Evolutionary conservation across 805 yeast genomes (phyloP), one percentile per base, ranked within the genome.

Genomic region (Kuraishia hungarica): DNA sequence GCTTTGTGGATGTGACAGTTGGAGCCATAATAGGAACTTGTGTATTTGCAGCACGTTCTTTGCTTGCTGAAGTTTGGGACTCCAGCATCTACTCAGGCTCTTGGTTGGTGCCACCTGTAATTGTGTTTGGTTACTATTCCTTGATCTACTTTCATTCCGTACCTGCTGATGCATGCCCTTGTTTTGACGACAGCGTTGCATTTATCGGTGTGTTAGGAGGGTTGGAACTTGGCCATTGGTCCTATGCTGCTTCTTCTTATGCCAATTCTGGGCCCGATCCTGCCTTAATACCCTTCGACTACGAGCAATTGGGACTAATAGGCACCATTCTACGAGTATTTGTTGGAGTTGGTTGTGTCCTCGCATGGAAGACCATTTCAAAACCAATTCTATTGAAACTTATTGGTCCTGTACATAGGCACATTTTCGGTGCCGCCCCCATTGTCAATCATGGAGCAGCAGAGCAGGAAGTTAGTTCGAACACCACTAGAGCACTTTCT

Each of bases 121-220:
- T 67, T 0, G 61, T 73, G 0, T 61, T 73, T 23, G 74, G 78
- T 1, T 76, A 77, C 61, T 64, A 85, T 50, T 58, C 71, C 1
- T 62, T 87, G 39, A 78, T 92, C 22, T 83, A 86, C 61, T 68
- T 76, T 48, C 96, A 91, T 69, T 87, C 91, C 0, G 82, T 79
- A 56, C 98, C 98, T 1, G 83, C 87, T 21, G 99, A 94, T 62
- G 87, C 85, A 60, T 93, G 99, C 65, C 99, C 99, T 1, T 94
- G 99, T 67, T 93, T 86, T 65, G 97, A 92, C 64, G 99, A 93
- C 67, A 83, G 91, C 20, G 96, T 93, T 29, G 96, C 98, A 4
- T 93, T 93, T 63, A 73, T 92, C 53, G 97, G 97, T 2, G 97
- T 92, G 49, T 74, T 91, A 17, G 72, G 83, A 50, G 99, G 99